Evolutionary conservation across 2,329 filamentous ascomycete species (phyloP).

Genomic region (Purpureocillium lavendulum): DNA sequence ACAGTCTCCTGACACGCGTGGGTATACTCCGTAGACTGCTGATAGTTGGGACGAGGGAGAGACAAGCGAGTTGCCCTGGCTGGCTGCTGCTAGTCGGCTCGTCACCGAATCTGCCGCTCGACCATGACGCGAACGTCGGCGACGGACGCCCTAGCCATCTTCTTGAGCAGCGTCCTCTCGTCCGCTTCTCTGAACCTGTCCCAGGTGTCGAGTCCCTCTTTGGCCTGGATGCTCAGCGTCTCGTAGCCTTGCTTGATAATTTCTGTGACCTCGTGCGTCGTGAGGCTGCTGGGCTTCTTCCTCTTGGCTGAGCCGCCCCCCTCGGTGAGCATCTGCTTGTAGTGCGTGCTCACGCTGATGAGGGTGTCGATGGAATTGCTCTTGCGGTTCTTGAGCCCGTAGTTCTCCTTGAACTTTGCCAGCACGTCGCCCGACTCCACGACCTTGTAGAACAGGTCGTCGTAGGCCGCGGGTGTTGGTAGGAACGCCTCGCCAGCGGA

Average conservation of each 20-base stretch:
- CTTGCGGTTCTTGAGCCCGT: constrained; percentile 47
- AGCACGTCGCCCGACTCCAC: constrained; percentile 85
- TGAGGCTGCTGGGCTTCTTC: constrained; percentile 58
- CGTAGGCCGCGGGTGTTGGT: constrained; percentile 78
- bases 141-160: constrained; percentile 73
- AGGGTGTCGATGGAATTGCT: constrained; percentile 76
- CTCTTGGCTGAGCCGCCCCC: constrained; percentile 30
- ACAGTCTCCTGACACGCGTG: too few species aligned
- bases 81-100: not conserved
- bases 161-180: constrained; percentile 77
- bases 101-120: constrained; percentile 20
- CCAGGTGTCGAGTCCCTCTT: constrained; percentile 80
- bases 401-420: constrained; percentile 72
- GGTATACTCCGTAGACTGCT: too few species aligned
- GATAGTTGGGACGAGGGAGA: too few species aligned
- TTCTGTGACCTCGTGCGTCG: constrained; percentile 73
- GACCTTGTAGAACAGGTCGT: constrained; percentile 97
- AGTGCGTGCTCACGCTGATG: constrained; percentile 75
- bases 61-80: too few species aligned
- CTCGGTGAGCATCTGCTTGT: constrained; percentile 70
- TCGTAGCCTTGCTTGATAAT: constrained; percentile 97
- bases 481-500: constrained; percentile 86
- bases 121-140: constrained; percentile 45
- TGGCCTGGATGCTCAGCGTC: constrained; percentile 82
- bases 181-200: constrained; percentile 81